Base-by-base conservation (phyloP, 2,329 filamentous ascomycete species). In the Chaetomiaceae sp. region DNA sequence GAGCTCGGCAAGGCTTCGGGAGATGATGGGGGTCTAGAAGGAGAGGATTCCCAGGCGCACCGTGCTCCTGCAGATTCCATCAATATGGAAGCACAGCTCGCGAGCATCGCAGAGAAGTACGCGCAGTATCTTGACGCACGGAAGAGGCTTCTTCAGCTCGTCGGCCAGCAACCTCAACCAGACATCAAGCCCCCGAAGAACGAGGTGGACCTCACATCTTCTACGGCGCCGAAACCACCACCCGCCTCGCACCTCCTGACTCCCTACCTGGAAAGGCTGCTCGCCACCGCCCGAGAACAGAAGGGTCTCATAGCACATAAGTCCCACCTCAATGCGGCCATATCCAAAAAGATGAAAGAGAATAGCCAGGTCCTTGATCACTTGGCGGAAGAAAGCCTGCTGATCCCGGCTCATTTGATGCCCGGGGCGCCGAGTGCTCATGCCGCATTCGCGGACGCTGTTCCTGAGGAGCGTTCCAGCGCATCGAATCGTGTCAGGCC, bases 331-430 rank as follows among this genome's bases (percentile, higher is more conserved):
- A 76, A 71, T 48, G 59, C 68, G 14, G 60, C 67, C 14, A 62
- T 84, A 11, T 60, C 69, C 17, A 75, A 70, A 51, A 72, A 80
- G 52, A 65, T 69, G 18, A 73, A 74, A 49, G 73, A 78, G 10
- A 68, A 69, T 12, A 65, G 67, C 42, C 72, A 76, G 58, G 59
- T 65, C 2, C 64, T 84, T 7, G 70, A 72, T 39, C 76, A 73
- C 47, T 65, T 84, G 3, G 70, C 73, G 10, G 75, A 83, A 39
- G 79, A 83, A 58, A 84, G 80, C 56, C 78, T 81, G 52, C 65
- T 84, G 14, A 68, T 84, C 11, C 73, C 73, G 2, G 64, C 68
- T 8, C 70, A 80, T 51, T 71, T 76, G 1, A 63, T 69, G 54
- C 67, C 70, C 3, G 61, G 58, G 17, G 58, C 60, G 3, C 47